Evolutionary conservation across 1,284 basidiomycete species (phyloP).

Genomic region (Blastosporella zonata): DNA sequence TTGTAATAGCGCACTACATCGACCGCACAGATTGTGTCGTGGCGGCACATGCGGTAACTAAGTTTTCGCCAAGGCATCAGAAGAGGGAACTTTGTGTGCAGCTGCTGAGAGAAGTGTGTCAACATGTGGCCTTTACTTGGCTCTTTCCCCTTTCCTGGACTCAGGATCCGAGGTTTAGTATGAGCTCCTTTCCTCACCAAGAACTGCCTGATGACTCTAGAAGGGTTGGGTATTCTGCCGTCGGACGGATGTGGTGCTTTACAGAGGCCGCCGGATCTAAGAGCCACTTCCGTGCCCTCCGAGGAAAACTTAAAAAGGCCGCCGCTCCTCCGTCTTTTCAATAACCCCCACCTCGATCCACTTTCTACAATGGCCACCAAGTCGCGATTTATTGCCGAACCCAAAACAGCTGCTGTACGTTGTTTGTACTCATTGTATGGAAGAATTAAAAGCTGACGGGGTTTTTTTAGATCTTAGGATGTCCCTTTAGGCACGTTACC

Average conservation of each 20-base stretch:
- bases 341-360: not conserved
- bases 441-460: slow-evolving; percentile 5
- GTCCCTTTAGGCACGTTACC: slow-evolving; percentile 43
- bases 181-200: no score
- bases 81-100: no score
- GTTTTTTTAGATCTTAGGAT: slow-evolving; percentile 40
- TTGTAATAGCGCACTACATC: not conserved
- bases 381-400: slow-evolving; percentile 58
- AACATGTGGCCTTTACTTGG: no score
- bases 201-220: no score
- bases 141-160: no score
- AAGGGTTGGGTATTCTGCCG: no score
- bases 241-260: not conserved
- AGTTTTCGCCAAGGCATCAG: no score
- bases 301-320: not conserved
- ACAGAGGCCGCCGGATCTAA: slow-evolving; percentile 8
- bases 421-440: not conserved
- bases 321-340: not conserved
- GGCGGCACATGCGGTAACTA: no score
- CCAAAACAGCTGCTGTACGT: slow-evolving; percentile 67
- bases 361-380: slow-evolving; percentile 24
- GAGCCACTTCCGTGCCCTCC: slow-evolving; percentile 1
- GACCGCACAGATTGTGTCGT: no score
- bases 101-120: no score
- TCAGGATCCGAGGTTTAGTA: no score